These are phyloP conservation scores for Fusarium sarcochroum DNA, from an alignment of 2,329 filamentous ascomycete genomes.

Conservation along the genomic window DNA sequence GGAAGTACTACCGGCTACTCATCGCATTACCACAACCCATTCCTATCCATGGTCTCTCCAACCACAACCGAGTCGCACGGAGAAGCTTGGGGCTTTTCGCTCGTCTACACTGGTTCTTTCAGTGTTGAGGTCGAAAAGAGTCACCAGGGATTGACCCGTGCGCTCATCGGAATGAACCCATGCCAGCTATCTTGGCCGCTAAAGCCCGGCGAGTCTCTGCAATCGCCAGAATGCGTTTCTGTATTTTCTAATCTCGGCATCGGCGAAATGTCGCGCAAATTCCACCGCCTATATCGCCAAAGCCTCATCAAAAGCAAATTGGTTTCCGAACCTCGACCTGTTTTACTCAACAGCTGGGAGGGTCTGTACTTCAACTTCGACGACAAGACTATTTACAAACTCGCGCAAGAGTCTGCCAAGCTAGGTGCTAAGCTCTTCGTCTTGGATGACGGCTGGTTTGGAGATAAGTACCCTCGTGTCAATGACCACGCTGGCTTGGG, in stretches of 20 bases:
- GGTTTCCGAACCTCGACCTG: constrained; percentile 65
- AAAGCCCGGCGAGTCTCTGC: constrained; percentile 68
- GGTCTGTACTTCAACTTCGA: constrained; percentile 72
- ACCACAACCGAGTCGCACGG: constrained; percentile 72
- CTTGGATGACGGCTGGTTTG: constrained; percentile 78
- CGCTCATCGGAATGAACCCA: constrained; percentile 72
- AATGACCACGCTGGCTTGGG: constrained; percentile 72
- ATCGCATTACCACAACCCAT: constrained; percentile 75
- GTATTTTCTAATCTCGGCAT: constrained; percentile 72
- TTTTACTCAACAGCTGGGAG: constrained; percentile 77
- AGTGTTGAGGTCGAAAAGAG: constrained; percentile 72
- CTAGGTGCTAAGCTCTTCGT: constrained; percentile 75
- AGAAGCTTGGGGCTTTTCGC: constrained; percentile 74
- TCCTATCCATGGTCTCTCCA: constrained; percentile 69
- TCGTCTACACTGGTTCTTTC: constrained; percentile 76
- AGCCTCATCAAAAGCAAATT: constrained; percentile 72
- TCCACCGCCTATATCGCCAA: constrained; percentile 73
- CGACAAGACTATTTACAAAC: constrained; percentile 65
- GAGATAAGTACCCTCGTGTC: constrained; percentile 68
- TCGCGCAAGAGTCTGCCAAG: constrained; percentile 69
- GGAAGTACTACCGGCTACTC: constrained; percentile 73
- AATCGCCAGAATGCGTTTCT: constrained; percentile 73
- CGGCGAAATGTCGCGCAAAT: constrained; percentile 72
- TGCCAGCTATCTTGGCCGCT: constrained; percentile 72
- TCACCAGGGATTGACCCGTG: constrained; percentile 72